A percentile compares a stretch with the other conserved stretches of the same genome.
These are phyloP conservation scores for Jackrogersella multiformis DNA, from an alignment of 495 filamentous ascomycete genomes.

Conservation along the genomic window DNA sequence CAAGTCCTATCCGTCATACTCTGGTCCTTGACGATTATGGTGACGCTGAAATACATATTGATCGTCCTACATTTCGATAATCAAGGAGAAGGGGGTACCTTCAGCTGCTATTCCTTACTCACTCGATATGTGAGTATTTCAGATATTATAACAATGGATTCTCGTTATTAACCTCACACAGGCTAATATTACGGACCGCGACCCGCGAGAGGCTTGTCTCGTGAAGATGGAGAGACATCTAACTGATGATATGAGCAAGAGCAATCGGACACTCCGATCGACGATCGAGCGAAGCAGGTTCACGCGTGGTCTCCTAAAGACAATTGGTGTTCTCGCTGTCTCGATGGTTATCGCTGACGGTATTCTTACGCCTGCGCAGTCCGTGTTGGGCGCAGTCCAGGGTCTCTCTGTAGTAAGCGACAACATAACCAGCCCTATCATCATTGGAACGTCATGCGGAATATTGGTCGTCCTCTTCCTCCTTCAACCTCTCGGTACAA, in stretches of 20 bases:
- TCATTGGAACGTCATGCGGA: slow-evolving; percentile 73
- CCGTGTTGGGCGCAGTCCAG: slow-evolving; percentile 75
- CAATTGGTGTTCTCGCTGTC: slow-evolving; percentile 75
- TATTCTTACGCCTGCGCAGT: slow-evolving; percentile 74
- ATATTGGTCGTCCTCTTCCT: slow-evolving; percentile 74
- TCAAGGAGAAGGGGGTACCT: slow-evolving; percentile 81
- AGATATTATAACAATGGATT: neutral
- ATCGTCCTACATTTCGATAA: slow-evolving; percentile 77
- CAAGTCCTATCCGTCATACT: slow-evolving; percentile 77
- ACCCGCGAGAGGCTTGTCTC: slow-evolving; percentile 59
- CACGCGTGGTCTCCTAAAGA: slow-evolving; percentile 64
- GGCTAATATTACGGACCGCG: slow-evolving; percentile 65
- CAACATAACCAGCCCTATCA: slow-evolving; percentile 60
- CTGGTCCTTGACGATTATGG: slow-evolving; percentile 77
- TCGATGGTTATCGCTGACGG: slow-evolving; percentile 75
- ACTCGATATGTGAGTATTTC: slow-evolving; percentile 67
- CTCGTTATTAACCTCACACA: slow-evolving; percentile 29
- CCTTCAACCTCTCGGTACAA: slow-evolving; percentile 75
- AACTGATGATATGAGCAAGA: slow-evolving; percentile 61
- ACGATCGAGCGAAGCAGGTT: slow-evolving; percentile 66
- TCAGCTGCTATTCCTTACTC: slow-evolving; percentile 75
- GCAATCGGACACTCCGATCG: slow-evolving; percentile 62
- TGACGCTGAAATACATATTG: slow-evolving; percentile 76
- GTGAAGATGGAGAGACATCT: slow-evolving; percentile 68
- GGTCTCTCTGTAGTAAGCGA: slow-evolving; percentile 63